Conservation (phyloP, 768 basidiomycete genomes). For the Tubosaeta brunneosetosa region DNA sequence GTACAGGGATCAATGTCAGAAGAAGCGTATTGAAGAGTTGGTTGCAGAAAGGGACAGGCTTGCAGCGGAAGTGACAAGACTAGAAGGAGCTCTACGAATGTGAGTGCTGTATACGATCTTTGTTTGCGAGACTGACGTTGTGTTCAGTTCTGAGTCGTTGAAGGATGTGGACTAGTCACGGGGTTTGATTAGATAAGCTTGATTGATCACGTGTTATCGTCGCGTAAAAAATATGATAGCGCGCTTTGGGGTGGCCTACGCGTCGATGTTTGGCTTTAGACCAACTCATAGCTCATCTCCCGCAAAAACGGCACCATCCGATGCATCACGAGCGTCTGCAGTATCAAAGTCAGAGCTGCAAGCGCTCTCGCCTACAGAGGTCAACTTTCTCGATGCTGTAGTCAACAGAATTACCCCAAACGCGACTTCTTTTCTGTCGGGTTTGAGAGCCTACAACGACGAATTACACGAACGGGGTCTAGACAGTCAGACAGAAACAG, state of each 20-base stretch:
- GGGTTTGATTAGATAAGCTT: conserved; percentile 22
- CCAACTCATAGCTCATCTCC: conserved; percentile 49
- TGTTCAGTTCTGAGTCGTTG: not conserved
- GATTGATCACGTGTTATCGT: conserved; percentile 25
- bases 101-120: conserved; percentile 3
- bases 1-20: conserved; percentile 21
- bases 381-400: conserved; percentile 72
- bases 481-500: conserved; percentile 71
- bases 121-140: not conserved
- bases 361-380: conserved; percentile 49
- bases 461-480: conserved; percentile 68
- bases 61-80: conserved; percentile 9
- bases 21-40: conserved; percentile 18
- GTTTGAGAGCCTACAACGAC: conserved; percentile 85
- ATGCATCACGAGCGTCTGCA: conserved; percentile 40
- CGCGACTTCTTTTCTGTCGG: conserved; percentile 71
- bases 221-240: conserved; percentile 18
- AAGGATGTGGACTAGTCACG: not conserved
- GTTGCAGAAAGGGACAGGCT: conserved; percentile 16
- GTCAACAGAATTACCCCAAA: conserved; percentile 60
- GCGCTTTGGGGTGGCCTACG: conserved; percentile 8
- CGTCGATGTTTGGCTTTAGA: conserved; percentile 41
- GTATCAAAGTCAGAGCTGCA: conserved; percentile 46
- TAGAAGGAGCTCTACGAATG: conserved; percentile 15
- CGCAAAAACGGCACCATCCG: conserved; percentile 29